phyloP scores from a whole-genome alignment of 2,329 filamentous ascomycete genomes.

The Colletotrichum incanum region DNA sequence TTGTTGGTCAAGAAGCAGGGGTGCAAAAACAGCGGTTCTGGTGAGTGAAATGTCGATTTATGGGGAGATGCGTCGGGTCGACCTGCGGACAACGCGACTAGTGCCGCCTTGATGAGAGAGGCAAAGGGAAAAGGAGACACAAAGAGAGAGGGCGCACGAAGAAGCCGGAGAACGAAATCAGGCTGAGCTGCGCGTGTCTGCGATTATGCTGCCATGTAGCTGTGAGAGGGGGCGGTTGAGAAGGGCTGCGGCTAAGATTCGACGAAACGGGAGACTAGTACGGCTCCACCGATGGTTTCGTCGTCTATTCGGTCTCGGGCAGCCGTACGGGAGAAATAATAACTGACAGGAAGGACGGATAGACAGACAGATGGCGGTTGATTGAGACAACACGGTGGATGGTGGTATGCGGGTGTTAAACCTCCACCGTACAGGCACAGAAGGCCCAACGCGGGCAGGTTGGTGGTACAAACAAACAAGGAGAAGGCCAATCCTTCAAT shows the following conservation, averaged over 20 bases:
- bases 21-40: conserved; percentile 16
- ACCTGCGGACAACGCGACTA: conserved; percentile 33
- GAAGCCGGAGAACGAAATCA: conserved; percentile 22
- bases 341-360: conserved; percentile 8
- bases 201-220: conserved; percentile 35
- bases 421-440: conserved; percentile 12
- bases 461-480: conserved; percentile 17
- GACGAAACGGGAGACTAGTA: conserved; percentile 39
- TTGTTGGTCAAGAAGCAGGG: conserved; percentile 31
- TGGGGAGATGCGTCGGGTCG: conserved; percentile 31
- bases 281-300: conserved; percentile 31
- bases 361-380: conserved; percentile 7
- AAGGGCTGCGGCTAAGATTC: conserved; percentile 41
- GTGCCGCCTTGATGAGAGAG: conserved; percentile 15
- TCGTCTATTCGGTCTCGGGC: conserved; percentile 26
- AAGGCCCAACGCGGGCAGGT: conserved; percentile 3
- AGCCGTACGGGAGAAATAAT: conserved; percentile 15
- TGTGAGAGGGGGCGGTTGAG: conserved; percentile 40
- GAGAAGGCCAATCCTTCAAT: not conserved
- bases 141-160: conserved; percentile 1
- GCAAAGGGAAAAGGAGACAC: not conserved
- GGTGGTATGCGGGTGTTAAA: conserved; percentile 11
- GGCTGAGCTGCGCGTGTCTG: conserved; percentile 36
- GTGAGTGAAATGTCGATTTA: conserved; percentile 30
- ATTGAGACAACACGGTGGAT: conserved; percentile 14